phyloP scores from a whole-genome alignment of 2,329 filamentous ascomycete species.

The Phialophora tarda region DNA sequence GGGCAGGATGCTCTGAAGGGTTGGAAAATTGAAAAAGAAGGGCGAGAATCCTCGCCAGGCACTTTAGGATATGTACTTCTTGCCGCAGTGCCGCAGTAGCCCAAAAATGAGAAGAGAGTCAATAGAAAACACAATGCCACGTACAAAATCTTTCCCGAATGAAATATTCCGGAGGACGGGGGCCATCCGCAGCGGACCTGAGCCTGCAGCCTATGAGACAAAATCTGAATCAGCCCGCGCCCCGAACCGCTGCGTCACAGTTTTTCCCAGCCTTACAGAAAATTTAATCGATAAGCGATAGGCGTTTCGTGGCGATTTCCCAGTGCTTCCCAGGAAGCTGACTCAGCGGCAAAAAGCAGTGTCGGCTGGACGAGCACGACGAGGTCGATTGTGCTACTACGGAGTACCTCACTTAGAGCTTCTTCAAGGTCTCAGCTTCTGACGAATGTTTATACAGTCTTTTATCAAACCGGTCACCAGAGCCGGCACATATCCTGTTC shows the following conservation, averaged over 20 bases:
- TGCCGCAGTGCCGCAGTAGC: background rate
- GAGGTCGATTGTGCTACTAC: too few species aligned
- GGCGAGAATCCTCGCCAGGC: background rate
- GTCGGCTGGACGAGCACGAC: background rate
- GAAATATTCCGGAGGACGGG: constrained; percentile 12
- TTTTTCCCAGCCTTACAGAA: constrained; percentile 27
- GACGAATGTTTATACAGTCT: constrained; percentile 2
- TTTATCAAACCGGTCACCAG: background rate
- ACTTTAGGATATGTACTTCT: background rate
- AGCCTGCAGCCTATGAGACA: constrained; percentile 13
- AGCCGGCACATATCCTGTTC: background rate
- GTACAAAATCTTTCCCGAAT: constrained; percentile 1
- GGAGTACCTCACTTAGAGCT: background rate
- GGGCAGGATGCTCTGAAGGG: background rate
- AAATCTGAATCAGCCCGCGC: constrained; percentile 32
- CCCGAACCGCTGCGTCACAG: constrained; percentile 13
- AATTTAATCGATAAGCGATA: constrained; percentile 29
- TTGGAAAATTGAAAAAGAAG: background rate
- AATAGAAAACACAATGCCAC: constrained; percentile 2
- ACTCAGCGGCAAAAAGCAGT: constrained; percentile 2
- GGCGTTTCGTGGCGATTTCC: constrained; percentile 1
- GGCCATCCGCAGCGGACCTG: background rate
- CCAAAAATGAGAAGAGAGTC: constrained; percentile 16
- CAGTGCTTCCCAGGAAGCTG: background rate
- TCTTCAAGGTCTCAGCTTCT: background rate